Conservation (phyloP, 148 eudicot genomes). For the Drosera capensis region DNA sequence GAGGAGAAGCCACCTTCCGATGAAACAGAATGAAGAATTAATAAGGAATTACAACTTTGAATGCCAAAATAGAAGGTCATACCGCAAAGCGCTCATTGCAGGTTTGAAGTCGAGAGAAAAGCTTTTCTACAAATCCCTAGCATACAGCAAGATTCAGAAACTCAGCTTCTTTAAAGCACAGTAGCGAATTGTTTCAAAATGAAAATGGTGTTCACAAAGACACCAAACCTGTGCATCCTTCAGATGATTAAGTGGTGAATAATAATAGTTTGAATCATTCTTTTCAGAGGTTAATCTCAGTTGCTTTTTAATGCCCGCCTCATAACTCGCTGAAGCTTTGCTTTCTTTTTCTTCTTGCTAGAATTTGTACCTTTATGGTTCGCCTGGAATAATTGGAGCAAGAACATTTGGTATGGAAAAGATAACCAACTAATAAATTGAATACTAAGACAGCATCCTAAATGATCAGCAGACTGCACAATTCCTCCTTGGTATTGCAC, state of each 20-base stretch:
- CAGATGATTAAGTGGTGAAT: conserved; percentile 77
- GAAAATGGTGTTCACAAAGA: background rate
- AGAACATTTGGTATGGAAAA: too few species aligned
- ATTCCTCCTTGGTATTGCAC: too few species aligned
- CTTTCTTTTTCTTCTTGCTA: conserved; percentile 98
- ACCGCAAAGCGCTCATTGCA: conserved; percentile 94
- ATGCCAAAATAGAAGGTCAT: conserved; percentile 4
- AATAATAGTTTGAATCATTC: conserved; percentile 46
- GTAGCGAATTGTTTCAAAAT: too few species aligned
- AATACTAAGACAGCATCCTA: too few species aligned
- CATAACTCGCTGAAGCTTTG: conserved; percentile 70
- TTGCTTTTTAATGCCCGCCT: conserved; percentile 90
- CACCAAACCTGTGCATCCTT: conserved; percentile 75
- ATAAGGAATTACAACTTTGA: too few species aligned
- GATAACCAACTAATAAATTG: too few species aligned
- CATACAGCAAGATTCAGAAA: conserved; percentile 5
- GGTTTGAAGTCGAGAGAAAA: conserved; percentile 72
- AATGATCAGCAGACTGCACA: too few species aligned
- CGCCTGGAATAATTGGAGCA: conserved; percentile 33
- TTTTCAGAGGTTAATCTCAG: conserved; percentile 56
- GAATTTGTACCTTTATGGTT: conserved; percentile 67
- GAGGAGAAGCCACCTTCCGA: too few species aligned
- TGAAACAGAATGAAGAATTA: too few species aligned
- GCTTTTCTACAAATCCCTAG: conserved; percentile 82
- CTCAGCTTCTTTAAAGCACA: too few species aligned